Evolutionary conservation across 352 stramenopile genomes (phyloP), one percentile per base, ranked within the genome.

Genomic region (Phytophthora uliginosa): DNA sequence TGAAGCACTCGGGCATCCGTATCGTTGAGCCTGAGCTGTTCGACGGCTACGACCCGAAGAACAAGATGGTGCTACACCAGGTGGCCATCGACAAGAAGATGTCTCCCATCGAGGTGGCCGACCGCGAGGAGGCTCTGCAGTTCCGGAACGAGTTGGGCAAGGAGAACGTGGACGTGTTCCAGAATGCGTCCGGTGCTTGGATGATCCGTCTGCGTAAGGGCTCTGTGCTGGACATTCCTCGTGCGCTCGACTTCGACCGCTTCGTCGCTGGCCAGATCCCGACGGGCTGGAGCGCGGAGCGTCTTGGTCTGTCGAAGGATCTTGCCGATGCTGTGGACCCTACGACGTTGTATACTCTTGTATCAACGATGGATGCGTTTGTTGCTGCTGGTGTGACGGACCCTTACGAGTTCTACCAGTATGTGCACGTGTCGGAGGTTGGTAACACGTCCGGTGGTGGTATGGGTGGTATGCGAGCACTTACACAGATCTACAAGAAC

Each of bases 381-480:
- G 81, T 97, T 13, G 66, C 75, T 5, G 84, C 86, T 9, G 90
- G 91, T 73, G 72, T 97, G 68, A 95, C 89, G 2, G 90, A 97
- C 52, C 91, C 91, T 58, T 97, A 97, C 74, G 90, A 97, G 81
- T 95, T 97, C 60, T 97, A 97, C 78, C 83, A 96, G 74, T 97
- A 97, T 72, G 88, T 97, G 15, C 91, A 97, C 74, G 91, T 97
- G 1, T 94, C 86, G 26, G 89, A 96, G 66, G 71, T 97, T 33
- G 91, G 91, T 17, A 97, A 97, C 82, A 94, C 85, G 7, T 94
- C 88, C 0, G 91, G 91, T 48, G 90, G 90, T 63, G 90, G 86
- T 34, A 92, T 96, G 79, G 90, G 91, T 55, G 91, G 91, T 31
- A 90, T 96, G 84, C 84, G 86, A 36, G 81, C 86, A 6, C 81